phyloP scores from a whole-genome alignment of 169 alveolate species.

The Plasmodium yoelii region DNA sequence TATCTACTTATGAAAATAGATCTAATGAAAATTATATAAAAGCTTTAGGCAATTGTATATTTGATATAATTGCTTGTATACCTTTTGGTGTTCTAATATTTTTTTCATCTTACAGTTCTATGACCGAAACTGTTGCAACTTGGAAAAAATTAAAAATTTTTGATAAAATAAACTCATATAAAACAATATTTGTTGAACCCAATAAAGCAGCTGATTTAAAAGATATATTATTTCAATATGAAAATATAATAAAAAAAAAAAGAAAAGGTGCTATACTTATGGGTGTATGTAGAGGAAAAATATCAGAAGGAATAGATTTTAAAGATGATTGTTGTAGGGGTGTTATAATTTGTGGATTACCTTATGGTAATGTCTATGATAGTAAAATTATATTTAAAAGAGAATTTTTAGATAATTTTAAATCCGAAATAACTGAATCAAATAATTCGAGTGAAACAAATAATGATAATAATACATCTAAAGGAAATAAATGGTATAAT shows the following conservation, averaged over 20 bases:
- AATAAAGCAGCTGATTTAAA: slow-evolving; percentile 79
- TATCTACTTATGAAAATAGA: slow-evolving; percentile 87
- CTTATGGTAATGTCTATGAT: slow-evolving; percentile 92
- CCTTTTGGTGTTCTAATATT: slow-evolving; percentile 92
- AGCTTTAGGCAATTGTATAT: slow-evolving; percentile 89
- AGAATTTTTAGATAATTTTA: slow-evolving; percentile 86
- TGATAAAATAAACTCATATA: slow-evolving; percentile 80
- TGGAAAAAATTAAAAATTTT: slow-evolving; percentile 89
- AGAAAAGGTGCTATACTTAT: slow-evolving; percentile 92
- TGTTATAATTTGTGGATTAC: slow-evolving; percentile 93
- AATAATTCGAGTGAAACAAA: not conserved
- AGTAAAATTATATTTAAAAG: slow-evolving; percentile 91
- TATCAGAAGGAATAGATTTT: slow-evolving; percentile 96
- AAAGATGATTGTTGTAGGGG: slow-evolving; percentile 93
- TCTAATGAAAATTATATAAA: slow-evolving; percentile 84
- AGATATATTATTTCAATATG: slow-evolving; percentile 79
- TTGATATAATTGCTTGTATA: slow-evolving; percentile 85
- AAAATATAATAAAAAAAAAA: slow-evolving; percentile 82
- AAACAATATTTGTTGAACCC: slow-evolving; percentile 80
- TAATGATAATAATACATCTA: slow-evolving; percentile 6
- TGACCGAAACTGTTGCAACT: slow-evolving; percentile 87
- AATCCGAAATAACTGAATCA: slow-evolving; percentile 16
- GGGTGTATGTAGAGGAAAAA: slow-evolving; percentile 95
- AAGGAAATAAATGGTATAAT: slow-evolving; percentile 92
- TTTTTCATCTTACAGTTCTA: slow-evolving; percentile 90